A percentile compares a stretch with the other conserved stretches of the same genome.
Evolutionary conservation across 2,329 filamentous ascomycete species (phyloP).

Genomic region (Microdochium nivale): DNA sequence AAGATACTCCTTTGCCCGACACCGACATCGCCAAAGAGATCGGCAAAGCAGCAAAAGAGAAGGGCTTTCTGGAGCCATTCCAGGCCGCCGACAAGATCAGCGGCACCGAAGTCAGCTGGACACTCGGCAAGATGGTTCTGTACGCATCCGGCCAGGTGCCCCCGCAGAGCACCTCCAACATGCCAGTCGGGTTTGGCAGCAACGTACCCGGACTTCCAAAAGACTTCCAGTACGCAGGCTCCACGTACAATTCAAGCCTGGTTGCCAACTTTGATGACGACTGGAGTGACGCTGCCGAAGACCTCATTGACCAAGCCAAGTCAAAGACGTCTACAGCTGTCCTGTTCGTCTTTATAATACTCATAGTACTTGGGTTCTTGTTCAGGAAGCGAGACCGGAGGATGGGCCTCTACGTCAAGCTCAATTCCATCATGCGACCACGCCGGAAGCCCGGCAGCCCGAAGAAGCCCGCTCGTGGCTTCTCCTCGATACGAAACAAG

Average conservation of each 20-base stretch:
- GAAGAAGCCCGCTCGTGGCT: constrained; percentile 34
- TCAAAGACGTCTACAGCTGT: constrained; percentile 65
- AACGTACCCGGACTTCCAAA: constrained; percentile 60
- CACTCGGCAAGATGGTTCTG: constrained; percentile 88
- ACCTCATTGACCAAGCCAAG: constrained; percentile 57
- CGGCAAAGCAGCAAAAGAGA: constrained; percentile 58
- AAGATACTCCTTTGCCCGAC: constrained; percentile 42
- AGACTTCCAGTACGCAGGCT: constrained; percentile 81
- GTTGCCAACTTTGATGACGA: constrained; percentile 37
- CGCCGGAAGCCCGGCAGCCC: constrained; percentile 35
- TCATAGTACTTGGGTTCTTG: constrained; percentile 61
- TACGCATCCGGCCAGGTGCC: constrained; percentile 88
- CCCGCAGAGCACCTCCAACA: constrained; percentile 41
- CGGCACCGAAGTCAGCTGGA: constrained; percentile 92
- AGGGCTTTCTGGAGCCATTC: constrained; percentile 76
- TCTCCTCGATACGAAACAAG: constrained; percentile 47
- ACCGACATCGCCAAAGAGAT: constrained; percentile 68
- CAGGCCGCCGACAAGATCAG: constrained; percentile 89
- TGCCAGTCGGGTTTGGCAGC: constrained; percentile 88
- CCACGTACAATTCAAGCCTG: constrained; percentile 30
- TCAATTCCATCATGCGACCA: constrained; percentile 34
- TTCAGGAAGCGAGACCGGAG: constrained; percentile 74
- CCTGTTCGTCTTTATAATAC: constrained; percentile 66
- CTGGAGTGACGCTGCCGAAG: constrained; percentile 42
- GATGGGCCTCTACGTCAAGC: constrained; percentile 46